Percentiles rank a stretch among this genome's conserved stretches.
Evolutionary conservation across 2,329 filamentous ascomycete genomes (phyloP).

Genomic region (Helotiales sp.): DNA sequence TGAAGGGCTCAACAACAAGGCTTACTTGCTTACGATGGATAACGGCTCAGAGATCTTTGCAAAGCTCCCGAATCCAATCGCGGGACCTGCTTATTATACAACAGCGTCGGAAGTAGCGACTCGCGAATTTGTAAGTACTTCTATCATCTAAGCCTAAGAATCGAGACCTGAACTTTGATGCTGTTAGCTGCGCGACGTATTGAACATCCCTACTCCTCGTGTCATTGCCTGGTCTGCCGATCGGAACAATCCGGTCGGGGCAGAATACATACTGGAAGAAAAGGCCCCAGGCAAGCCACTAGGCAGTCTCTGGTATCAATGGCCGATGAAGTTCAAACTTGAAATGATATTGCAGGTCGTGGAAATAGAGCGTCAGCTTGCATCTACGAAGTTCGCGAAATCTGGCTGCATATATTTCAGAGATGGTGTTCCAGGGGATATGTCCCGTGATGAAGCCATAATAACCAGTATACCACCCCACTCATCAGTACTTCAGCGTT

Average conservation of each 20-base stretch:
- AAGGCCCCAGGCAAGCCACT: slow-evolving; percentile 36
- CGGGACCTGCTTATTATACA: slow-evolving; percentile 20
- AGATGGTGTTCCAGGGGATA: slow-evolving; percentile 32
- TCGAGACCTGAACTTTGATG: not conserved
- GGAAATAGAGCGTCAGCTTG: slow-evolving; percentile 38
- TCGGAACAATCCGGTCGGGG: slow-evolving; percentile 28
- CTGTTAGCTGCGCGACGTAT: slow-evolving; percentile 22
- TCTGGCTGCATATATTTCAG: slow-evolving; percentile 41
- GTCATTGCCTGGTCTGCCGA: slow-evolving; percentile 22
- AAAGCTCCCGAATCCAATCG: slow-evolving; percentile 25
- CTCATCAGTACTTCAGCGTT: slow-evolving; percentile 30
- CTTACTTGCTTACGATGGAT: slow-evolving; percentile 36
- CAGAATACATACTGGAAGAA: slow-evolving; percentile 43
- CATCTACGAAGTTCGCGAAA: slow-evolving; percentile 37
- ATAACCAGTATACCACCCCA: slow-evolving; percentile 22
- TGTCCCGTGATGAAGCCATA: slow-evolving; percentile 9
- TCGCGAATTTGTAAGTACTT: slow-evolving; percentile 25
- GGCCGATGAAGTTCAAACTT: slow-evolving; percentile 30
- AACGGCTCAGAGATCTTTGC: slow-evolving; percentile 31
- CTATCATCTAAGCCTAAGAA: not conserved
- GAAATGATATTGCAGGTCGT: slow-evolving; percentile 39
- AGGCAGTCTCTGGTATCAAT: slow-evolving; percentile 32
- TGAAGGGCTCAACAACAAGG: slow-evolving; percentile 41
- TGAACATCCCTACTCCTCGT: slow-evolving; percentile 23
- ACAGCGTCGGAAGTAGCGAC: slow-evolving; percentile 31